Percentiles rank a stretch among this genome's conserved stretches.
phyloP scores from a whole-genome alignment of 1,139 yeast genomes.

The Debaryomyces singareniensis region DNA sequence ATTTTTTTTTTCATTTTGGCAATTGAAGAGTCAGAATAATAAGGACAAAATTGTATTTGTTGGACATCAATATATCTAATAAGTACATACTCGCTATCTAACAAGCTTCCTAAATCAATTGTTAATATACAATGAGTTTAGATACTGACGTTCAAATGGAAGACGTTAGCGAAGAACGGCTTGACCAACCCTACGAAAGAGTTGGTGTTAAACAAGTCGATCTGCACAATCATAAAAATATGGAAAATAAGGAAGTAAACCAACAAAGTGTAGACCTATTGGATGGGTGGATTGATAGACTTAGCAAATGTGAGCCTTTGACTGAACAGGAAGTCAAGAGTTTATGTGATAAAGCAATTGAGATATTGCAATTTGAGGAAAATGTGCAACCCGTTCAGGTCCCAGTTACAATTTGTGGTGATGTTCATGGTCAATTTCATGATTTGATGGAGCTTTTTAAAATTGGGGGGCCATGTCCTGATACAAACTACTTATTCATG shows the following conservation, averaged over 20 bases:
- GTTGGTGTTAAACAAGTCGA: slow-evolving; percentile 10
- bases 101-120: no score
- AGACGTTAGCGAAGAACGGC: slow-evolving; percentile 54
- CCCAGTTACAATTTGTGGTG: slow-evolving; percentile 96
- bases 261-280: slow-evolving; percentile 52
- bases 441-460: slow-evolving; percentile 87
- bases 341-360: slow-evolving; percentile 87
- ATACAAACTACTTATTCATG: slow-evolving; percentile 68
- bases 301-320: slow-evolving; percentile 75
- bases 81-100: no score
- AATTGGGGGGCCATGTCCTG: slow-evolving; percentile 91
- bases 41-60: no score
- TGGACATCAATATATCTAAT: no score
- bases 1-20: no score
- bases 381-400: slow-evolving; percentile 93
- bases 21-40: no score
- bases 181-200: slow-evolving; percentile 8
- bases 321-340: slow-evolving; percentile 76
- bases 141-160: slow-evolving; percentile 71
- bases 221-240: slow-evolving; percentile 3
- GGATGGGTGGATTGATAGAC: slow-evolving; percentile 83
- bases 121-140: slow-evolving; percentile 41
- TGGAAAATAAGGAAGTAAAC: slow-evolving; percentile 18
- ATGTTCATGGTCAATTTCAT: slow-evolving; percentile 97
- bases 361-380: slow-evolving; percentile 81